Conservation (phyloP, 768 basidiomycete species). For the Tremella mesenterica region DNA sequence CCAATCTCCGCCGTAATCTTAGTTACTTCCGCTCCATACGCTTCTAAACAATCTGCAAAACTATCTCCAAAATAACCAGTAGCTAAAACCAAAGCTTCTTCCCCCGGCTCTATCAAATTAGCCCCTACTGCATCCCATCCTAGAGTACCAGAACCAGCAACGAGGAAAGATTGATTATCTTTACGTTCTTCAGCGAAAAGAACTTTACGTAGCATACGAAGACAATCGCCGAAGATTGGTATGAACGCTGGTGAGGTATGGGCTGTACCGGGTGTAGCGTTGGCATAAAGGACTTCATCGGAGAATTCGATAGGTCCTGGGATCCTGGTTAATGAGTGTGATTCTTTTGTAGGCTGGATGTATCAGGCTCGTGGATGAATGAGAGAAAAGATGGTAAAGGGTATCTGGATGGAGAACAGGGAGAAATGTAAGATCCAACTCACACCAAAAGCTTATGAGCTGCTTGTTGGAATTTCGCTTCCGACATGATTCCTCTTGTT, state of each 20-base stretch:
- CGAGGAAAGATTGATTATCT: constrained; percentile 70
- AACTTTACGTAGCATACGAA: constrained; percentile 75
- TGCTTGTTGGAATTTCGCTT: constrained; percentile 27
- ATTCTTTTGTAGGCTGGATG: neutral
- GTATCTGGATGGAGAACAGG: neutral
- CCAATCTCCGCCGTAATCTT: constrained; percentile 78
- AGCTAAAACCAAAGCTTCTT: constrained; percentile 56
- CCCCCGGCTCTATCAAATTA: constrained; percentile 61
- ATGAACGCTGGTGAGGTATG: constrained; percentile 85
- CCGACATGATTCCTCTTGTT: constrained; percentile 12
- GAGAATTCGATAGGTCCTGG: constrained; percentile 55
- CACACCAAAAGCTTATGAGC: constrained; percentile 38
- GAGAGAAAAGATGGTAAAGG: neutral
- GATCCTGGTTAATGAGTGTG: constrained; percentile 15
- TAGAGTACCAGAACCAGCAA: constrained; percentile 88
- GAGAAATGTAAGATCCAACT: constrained; percentile 2
- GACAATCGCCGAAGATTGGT: constrained; percentile 75
- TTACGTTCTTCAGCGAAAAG: constrained; percentile 61
- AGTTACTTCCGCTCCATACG: constrained; percentile 80
- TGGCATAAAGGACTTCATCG: constrained; percentile 78
- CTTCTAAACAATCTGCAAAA: constrained; percentile 74
- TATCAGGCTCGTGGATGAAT: neutral
- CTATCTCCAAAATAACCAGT: constrained; percentile 91
- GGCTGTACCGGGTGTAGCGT: constrained; percentile 57
- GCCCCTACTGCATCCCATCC: constrained; percentile 88